Evolutionary conservation across 1,139 yeast genomes (phyloP).

Genomic region (Suhomyces choctaworum): DNA sequence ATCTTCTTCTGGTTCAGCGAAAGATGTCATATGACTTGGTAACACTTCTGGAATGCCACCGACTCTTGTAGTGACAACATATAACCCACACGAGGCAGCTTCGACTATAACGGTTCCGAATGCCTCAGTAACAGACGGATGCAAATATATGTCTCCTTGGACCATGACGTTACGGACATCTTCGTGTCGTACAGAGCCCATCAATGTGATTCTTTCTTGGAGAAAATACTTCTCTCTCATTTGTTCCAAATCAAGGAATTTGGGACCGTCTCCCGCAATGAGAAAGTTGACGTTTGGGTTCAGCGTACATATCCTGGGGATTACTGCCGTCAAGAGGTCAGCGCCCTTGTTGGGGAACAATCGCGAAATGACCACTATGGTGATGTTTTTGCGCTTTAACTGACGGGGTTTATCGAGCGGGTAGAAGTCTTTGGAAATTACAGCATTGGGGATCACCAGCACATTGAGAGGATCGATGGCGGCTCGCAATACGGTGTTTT

Average conservation of each 20-base stretch:
- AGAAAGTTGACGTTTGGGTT: conserved; percentile 71
- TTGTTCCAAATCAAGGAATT: conserved; percentile 88
- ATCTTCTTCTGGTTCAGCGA: conserved; percentile 82
- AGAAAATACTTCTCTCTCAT: conserved; percentile 86
- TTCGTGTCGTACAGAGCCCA: conserved; percentile 91
- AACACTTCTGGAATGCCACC: conserved; percentile 98
- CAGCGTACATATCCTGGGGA: conserved; percentile 75
- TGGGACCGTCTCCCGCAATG: conserved; percentile 97
- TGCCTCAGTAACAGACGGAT: conserved; percentile 94
- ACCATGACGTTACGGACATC: conserved; percentile 92
- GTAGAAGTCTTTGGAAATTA: conserved; percentile 74
- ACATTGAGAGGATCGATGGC: conserved; percentile 75
- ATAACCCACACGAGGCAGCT: conserved; percentile 94
- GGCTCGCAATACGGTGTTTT: conserved; percentile 88
- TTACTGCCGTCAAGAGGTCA: conserved; percentile 78
- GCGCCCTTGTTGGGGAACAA: conserved; percentile 97
- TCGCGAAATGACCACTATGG: conserved; percentile 89
- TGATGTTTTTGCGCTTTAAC: conserved; percentile 38
- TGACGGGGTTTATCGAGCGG: conserved; percentile 45
- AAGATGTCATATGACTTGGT: conserved; percentile 91
- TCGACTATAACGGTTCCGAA: conserved; percentile 97
- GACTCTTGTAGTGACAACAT: conserved; percentile 92
- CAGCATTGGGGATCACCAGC: conserved; percentile 96
- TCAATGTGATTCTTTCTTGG: conserved; percentile 82
- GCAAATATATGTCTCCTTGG: conserved; percentile 89